A percentile compares a stretch with the other conserved stretches of the same genome.
These are phyloP conservation scores for Candida sonorensis DNA, from an alignment of 805 yeast species.

Conservation along the genomic window DNA sequence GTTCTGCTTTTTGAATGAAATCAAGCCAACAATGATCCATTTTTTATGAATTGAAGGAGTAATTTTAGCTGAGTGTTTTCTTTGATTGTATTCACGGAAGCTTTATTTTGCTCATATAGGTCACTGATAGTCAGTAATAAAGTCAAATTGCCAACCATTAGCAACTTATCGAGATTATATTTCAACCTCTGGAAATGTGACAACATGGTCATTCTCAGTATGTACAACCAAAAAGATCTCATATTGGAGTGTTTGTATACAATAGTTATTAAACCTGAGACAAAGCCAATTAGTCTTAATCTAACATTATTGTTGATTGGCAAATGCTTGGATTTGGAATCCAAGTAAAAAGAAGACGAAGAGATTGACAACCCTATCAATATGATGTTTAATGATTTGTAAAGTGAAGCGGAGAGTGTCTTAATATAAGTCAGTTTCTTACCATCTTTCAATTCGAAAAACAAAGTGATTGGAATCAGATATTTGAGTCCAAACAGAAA, in stretches of 20 bases:
- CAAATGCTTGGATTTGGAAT: background rate
- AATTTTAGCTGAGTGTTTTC: constrained; percentile 3
- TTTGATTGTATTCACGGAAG: constrained; percentile 1
- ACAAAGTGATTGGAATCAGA: constrained; percentile 8
- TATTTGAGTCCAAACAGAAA: constrained; percentile 8
- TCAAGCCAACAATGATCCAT: constrained; percentile 6
- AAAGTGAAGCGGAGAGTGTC: constrained; percentile 7
- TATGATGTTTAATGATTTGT: too few relatives aligned
- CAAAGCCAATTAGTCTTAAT: constrained; percentile 10
- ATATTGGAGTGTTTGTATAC: constrained; percentile 8
- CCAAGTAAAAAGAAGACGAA: constrained; percentile 2
- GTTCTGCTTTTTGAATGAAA: background rate
- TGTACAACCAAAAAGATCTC: constrained; percentile 16
- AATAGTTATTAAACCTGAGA: constrained; percentile 8
- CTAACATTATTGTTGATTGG: background rate
- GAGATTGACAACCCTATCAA: too few relatives aligned
- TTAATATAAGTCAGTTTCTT: too few relatives aligned
- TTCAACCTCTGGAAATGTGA: constrained; percentile 7
- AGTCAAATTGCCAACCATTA: constrained; percentile 8
- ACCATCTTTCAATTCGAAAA: constrained; percentile 3
- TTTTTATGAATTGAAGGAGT: constrained; percentile 4
- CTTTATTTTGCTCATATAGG: constrained; percentile 1
- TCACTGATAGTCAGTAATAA: constrained; percentile 12
- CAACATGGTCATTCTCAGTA: constrained; percentile 13
- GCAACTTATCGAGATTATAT: constrained; percentile 9